Base-by-base conservation (phyloP, 306 rosid species). In the Cucumis melo region DNA sequence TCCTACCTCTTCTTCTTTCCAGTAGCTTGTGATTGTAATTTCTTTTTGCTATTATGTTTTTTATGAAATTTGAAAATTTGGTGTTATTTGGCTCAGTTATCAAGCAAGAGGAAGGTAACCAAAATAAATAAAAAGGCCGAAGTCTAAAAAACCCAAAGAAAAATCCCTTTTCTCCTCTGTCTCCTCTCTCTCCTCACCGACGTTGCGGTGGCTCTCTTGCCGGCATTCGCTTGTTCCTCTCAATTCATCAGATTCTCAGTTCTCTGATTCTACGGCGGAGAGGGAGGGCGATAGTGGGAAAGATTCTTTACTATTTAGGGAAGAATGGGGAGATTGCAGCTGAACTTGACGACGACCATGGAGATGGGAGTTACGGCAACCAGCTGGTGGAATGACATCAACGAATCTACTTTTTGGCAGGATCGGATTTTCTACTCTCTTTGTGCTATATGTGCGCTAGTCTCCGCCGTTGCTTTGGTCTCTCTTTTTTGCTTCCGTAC, bases 381-480 rank as follows among this genome's bases (percentile, higher is more conserved):
- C 54, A 9, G 23, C 48, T 87, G 91, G 96, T 93, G 97, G 97
- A 81, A 89, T 54, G 78, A 88, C 24, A 66, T 88, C 85, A 86
- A 84, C 79, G 66, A 79, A 38, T 87, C 94, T 14, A 29, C 83
- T 24, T 60, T 3, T 12, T 94, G 89, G 85, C 96, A 89, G 74
- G 68, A 72, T 76, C 90, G 86, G 55, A 75, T 92, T 76, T 89
- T 91, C 86, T 94, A 81, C 87, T 50, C 83, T 50, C 96, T 94
- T 55, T 89, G 91, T 73, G 94, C 89, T 15, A 83, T 90, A 78
- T 94, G 89, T 60, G 93, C 95, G 16, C 84, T 94, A 15, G 93
- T 94, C 79, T 89, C 98, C 76, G 78, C 81, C 81, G 81, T 90
- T 13, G 98, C 98, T 79, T 85, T 94, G 83, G 98, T 91, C 51